Base-by-base conservation (phyloP, 202 grass and related monocot species). In the Bolboschoenoplectus hybrid region DNA sequence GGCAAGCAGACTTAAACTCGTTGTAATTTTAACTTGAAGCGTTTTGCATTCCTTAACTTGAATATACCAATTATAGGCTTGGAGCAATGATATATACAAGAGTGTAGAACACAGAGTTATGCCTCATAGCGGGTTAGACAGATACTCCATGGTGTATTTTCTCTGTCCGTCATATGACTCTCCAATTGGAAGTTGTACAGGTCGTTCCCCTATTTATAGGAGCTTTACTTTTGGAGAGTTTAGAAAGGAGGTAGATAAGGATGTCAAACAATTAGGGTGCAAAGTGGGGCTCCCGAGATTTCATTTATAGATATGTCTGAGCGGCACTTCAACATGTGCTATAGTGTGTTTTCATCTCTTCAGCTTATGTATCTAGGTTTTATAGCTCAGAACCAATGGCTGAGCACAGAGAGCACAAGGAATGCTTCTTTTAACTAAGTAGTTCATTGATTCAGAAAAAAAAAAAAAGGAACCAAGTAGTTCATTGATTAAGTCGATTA, bases 11-110 rank as follows among this genome's bases (percentile, higher is more conserved):
- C 41, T 60, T 11, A 20, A 20, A 2, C 61, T 74, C 2, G 9
- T 13, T 34, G n/a, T 60, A 11, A 17, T 43, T 80, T 50, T 17
- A 19, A 57, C 3, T 57, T 58, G 13, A 79, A 35, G 36, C 17
- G 13, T 57, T 56, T 3, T 13, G 51, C 0, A 12, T 56, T 71
- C 7, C 41, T 74, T 79, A 60, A 60, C 60, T 40, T 40, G 53
- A 79, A 79, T 58, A 40, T 79, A 38, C 60, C 75, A 80, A 80
- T 80, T 80, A 82, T 49, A 99, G 97, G 97, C 93, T n/a, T 99
- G 97, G 97, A 99, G 97, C 92, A 99, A 99, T 57, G 85, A 89
- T 67, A 74, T 87, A 3, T 99, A 96, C 91, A 98, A 84, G 90
- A 98, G 96, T 62, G 91, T 92, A 63, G 93, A 95, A 86, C 96